These are phyloP conservation scores for Chrysanthemum seticuspe DNA, from an alignment of 129 eudicot species.

Conservation along the genomic window DNA sequence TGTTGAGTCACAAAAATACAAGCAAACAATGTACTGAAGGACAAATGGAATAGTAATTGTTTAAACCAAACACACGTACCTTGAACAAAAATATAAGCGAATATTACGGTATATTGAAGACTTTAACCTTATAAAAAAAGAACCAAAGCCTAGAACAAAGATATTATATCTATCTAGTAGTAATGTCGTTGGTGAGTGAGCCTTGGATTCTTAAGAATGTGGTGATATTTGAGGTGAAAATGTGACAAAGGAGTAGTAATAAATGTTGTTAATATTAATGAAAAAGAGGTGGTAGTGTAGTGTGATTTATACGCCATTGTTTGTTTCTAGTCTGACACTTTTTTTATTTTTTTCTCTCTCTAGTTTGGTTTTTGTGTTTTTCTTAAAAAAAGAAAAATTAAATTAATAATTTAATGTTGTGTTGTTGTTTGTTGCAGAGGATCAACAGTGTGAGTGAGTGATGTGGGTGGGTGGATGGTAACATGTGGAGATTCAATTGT, in stretches of 20 bases:
- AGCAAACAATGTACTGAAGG: conserved; percentile 44
- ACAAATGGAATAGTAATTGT: conserved; percentile 26
- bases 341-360: neutral
- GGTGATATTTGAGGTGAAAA: conserved; percentile 26
- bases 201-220: too few relatives aligned
- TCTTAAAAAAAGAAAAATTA: neutral
- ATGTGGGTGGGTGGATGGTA: too few relatives aligned
- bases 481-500: too few relatives aligned
- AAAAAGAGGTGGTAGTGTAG: neutral
- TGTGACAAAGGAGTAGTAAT: conserved; percentile 31
- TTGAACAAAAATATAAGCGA: conserved; percentile 39
- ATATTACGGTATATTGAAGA: conserved; percentile 40
- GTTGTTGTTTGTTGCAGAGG: neutral
- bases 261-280: conserved; percentile 44
- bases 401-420: conserved; percentile 12
- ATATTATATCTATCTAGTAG: too few relatives aligned
- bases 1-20: conserved; percentile 21
- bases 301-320: conserved; percentile 45
- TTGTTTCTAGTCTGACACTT: neutral
- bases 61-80: too few relatives aligned
- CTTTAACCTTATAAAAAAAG: conserved; percentile 14
- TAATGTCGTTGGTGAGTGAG: conserved; percentile 14
- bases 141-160: conserved; percentile 34
- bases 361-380: neutral
- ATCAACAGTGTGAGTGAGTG: too few relatives aligned